Conservation (phyloP, 2,329 filamentous ascomycete genomes). For the Alternaria metachromatica region DNA sequence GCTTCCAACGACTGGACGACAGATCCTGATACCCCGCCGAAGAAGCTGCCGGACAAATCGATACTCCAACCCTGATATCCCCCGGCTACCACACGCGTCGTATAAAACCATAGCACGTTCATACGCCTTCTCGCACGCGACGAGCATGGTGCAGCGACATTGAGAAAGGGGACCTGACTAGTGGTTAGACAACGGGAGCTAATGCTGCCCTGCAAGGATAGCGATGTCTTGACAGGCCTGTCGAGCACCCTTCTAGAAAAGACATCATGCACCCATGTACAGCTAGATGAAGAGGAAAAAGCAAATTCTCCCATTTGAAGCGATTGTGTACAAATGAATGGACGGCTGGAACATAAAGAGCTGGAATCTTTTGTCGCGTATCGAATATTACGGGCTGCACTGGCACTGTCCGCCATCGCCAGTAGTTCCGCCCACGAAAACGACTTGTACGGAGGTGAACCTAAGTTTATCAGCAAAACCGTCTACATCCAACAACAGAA, state of each 20-base stretch:
- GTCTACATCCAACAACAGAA: no score
- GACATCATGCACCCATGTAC: neutral
- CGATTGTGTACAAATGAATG: neutral
- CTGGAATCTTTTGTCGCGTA: neutral
- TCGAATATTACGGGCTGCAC: neutral
- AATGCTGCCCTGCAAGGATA: conserved; percentile 9
- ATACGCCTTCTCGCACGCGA: neutral
- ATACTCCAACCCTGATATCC: neutral
- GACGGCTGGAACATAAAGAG: neutral
- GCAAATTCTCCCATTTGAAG: neutral
- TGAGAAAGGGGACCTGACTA: conserved; percentile 20
- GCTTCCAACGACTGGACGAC: conserved; percentile 3
- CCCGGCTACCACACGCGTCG: neutral
- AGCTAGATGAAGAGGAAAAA: neutral
- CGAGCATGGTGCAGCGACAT: conserved; percentile 1
- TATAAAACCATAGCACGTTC: no score
- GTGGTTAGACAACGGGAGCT: conserved; percentile 22
- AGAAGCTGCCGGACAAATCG: neutral
- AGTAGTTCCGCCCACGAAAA: neutral
- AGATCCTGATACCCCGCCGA: neutral
- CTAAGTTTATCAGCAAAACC: neutral
- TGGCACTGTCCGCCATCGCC: neutral
- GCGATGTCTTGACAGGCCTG: neutral
- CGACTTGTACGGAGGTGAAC: neutral
- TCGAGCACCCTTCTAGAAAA: neutral